phyloP scores from a whole-genome alignment of 192 early-diverging fungal genomes.

The Linnemannia hyalina region DNA sequence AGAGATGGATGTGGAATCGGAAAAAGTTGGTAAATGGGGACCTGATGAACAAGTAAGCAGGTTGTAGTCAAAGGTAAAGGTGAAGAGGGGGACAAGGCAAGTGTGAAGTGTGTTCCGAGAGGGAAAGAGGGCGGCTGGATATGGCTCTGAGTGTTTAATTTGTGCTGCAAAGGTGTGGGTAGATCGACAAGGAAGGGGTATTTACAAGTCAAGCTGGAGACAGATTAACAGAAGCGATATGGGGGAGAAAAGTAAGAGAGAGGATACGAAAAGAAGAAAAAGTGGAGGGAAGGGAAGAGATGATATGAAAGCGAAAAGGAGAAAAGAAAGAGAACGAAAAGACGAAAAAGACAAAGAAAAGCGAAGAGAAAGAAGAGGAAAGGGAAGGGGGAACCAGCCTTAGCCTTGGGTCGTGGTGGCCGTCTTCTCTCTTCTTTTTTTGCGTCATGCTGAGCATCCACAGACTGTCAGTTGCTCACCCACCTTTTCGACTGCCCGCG shows the following conservation, averaged over 20 bases:
- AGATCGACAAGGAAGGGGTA: constrained; percentile 3
- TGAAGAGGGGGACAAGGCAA: neutral
- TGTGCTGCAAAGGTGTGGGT: neutral
- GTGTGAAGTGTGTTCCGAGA: neutral
- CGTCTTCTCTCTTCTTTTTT: neutral
- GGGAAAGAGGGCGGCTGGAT: neutral
- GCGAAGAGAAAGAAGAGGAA: neutral
- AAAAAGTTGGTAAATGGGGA: neutral
- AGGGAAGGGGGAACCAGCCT: neutral
- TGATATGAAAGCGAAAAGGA: neutral
- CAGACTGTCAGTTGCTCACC: constrained; percentile 13
- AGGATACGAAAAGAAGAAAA: neutral
- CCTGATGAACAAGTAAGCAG: neutral
- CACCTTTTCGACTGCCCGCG: neutral
- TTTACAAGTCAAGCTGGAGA: neutral
- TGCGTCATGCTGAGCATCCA: constrained; percentile 24
- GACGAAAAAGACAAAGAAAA: neutral
- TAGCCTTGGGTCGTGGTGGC: neutral
- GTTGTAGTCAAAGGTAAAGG: neutral
- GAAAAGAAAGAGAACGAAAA: neutral
- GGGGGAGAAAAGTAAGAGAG: neutral
- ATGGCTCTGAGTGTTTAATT: neutral
- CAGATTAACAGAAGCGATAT: neutral
- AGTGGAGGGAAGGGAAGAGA: neutral
- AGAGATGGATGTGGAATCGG: neutral